Evolutionary conservation across 352 stramenopile species (phyloP), one percentile per base, ranked within the genome.

Genomic region (Halophytophthora polymorphica): DNA sequence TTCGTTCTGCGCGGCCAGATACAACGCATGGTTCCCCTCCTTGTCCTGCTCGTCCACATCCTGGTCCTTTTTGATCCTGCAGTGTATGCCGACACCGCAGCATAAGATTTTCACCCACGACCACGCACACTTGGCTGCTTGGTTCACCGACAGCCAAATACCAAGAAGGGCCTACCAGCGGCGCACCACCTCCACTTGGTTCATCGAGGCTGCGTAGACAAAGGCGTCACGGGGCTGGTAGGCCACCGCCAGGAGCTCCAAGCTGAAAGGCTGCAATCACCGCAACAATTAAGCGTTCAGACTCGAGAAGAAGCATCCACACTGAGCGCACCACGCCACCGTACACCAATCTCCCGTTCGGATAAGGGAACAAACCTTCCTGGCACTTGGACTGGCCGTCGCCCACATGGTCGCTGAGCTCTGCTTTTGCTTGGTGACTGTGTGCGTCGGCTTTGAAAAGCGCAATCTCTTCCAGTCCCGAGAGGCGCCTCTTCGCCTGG

Each of bases 181-280:
- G 18, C 59, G 63, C 18, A 88, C 69, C 42, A 86, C 77, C 48
- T 80, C 55, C 29, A 83, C 53, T 64, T 86, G 77, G 50, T 86
- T 86, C 15, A 85, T 64, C 5, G 77, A 85, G 19, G 77, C 74
- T 4, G 77, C 77, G 38, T 88, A 73, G 34, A 86, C 77, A 39
- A 88, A 85, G 17, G 77, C 77, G 43, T 86, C 77, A 13, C 45
- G 53, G 6, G 66, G 66, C 29, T 80, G 50, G 41, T 68, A 80
- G 1, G 66, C 59, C 23, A 58, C 56, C 2, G 53, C 58, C 12
- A 72, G 33, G 25, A 76, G 59, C 12, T 81, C 58, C 12, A 73
- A 64, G 18, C 74, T 54, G 28, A 81, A 78, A 1, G 67, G 53
- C 67, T 83, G 34, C 13, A 12, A 39, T 11, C 25, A 8, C 4